Base-by-base conservation (phyloP, 805 yeast species). In the Candida boidinii region DNA sequence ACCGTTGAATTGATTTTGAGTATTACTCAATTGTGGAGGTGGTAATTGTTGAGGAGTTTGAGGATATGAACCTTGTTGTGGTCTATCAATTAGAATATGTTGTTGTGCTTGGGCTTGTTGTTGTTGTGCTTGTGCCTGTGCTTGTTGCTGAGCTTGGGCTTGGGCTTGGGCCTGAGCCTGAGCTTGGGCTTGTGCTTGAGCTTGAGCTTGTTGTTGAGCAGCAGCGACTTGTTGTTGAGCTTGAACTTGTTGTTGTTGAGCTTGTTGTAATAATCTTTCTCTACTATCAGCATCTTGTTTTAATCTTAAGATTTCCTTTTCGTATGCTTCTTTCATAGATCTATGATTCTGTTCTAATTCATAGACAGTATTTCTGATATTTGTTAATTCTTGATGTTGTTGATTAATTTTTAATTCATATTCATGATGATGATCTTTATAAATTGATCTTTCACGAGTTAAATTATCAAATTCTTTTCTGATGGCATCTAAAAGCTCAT, bases 301-400 rank as follows among this genome's bases (percentile, higher is more conserved):
- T 58, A 90, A 70, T 45, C 92, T 70, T 53, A 75, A 65, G 36
- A 92, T 82, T 60, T 90, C 97, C 49, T 84, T 95, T 58, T 90
- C 96, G 60, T 90, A 92, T 29, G 88, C 87, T 51, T 90, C 96
- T 62, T 90, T 88, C 72, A 92, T 83, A 54, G 85, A 84, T 46
- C 95, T 72, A 64, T 90, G 97, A 25, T 95, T 90, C 71, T 80
- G 73, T 58, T 90, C 96, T 49, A 90, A 71, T 54, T 92, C 97
- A 53, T 79, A 87, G 19, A 90, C 95, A 9, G 95, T 85, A 51
- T 87, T 94, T 50, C 96, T 75, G 37, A 90, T 87, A 55, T 84
- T 94, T 53, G 87, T 88, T 73, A 90, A 78, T 58, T 92, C 98
- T 33, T 79, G 82, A 36, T 86, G 79, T 60, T 90, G 96, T 61